phyloP scores from a whole-genome alignment of 202 grass and related monocot genomes.

The Saccharum hybrid region DNA sequence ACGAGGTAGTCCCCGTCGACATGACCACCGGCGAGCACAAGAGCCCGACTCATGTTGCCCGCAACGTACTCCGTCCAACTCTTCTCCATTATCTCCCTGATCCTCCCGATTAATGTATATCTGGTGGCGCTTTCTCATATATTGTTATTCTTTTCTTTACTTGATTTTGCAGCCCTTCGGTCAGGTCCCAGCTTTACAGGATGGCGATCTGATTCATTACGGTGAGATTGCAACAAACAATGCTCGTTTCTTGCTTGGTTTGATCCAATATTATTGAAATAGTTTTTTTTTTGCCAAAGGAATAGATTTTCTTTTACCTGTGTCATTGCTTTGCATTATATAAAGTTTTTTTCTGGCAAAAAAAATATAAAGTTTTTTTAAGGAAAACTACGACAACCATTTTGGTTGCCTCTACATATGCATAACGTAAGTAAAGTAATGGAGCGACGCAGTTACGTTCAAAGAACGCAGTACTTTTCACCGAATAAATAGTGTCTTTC shows the following conservation, averaged over 20 bases:
- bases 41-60: conserved; percentile 33
- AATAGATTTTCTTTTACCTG: too few species aligned
- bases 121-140: neutral
- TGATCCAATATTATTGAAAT: neutral
- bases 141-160: neutral
- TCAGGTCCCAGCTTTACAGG: conserved; percentile 61
- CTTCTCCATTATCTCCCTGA: neutral
- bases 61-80: conserved; percentile 31
- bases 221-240: conserved; percentile 33
- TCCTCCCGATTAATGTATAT: neutral
- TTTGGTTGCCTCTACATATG: too few species aligned
- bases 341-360: too few species aligned
- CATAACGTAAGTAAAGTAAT: too few species aligned
- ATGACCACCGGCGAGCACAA: conserved; percentile 41
- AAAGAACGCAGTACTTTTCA: too few species aligned
- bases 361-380: too few species aligned
- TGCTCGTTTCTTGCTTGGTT: neutral
- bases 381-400: too few species aligned
- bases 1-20: conserved; percentile 41
- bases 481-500: too few species aligned
- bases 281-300: too few species aligned
- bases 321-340: too few species aligned
- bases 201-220: conserved; percentile 55
- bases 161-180: conserved; percentile 52
- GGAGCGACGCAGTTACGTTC: too few species aligned